These are phyloP conservation scores for Microdochium nivale DNA, from an alignment of 2,329 filamentous ascomycete genomes.

Conservation along the genomic window DNA sequence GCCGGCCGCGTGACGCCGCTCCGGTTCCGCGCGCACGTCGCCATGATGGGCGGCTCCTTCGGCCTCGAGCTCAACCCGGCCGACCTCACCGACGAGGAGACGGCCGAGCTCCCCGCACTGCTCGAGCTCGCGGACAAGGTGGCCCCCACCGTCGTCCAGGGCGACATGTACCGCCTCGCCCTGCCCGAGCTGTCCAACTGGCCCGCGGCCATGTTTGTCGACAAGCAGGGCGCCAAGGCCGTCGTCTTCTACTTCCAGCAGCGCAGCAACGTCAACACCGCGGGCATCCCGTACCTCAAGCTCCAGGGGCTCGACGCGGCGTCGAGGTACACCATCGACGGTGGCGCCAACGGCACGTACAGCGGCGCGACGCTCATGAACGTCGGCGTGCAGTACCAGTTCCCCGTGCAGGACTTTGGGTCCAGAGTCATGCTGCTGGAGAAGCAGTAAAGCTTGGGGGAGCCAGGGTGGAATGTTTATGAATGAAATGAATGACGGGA, in stretches of 20 bases:
- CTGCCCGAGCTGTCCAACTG: slow-evolving; percentile 52
- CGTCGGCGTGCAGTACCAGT: slow-evolving; percentile 44
- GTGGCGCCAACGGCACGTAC: slow-evolving; percentile 33
- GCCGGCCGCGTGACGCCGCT: slow-evolving; percentile 47
- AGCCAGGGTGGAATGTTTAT: background rate
- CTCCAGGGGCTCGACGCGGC: slow-evolving; percentile 47
- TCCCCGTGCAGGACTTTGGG: slow-evolving; percentile 15
- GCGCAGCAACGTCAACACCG: slow-evolving; percentile 39
- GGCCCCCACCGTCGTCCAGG: slow-evolving; percentile 49
- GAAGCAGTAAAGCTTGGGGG: background rate
- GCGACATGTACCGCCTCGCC: slow-evolving; percentile 50
- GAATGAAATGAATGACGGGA: background rate
- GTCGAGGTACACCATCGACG: slow-evolving; percentile 44
- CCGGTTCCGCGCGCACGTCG: slow-evolving; percentile 54
- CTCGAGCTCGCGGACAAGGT: slow-evolving; percentile 45
- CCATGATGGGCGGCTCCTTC: slow-evolving; percentile 61
- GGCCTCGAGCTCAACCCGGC: slow-evolving; percentile 54
- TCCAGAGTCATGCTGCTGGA: background rate
- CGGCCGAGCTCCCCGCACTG: slow-evolving; percentile 40
- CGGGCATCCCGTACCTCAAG: slow-evolving; percentile 37
- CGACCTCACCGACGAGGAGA: slow-evolving; percentile 41
- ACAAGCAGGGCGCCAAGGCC: slow-evolving; percentile 36
- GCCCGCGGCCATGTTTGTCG: slow-evolving; percentile 53
- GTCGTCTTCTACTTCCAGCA: slow-evolving; percentile 56
- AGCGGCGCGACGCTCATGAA: slow-evolving; percentile 56